Percentiles rank a stretch among this genome's conserved stretches.
These are phyloP conservation scores for Microbotryomycetes sp. DNA, from an alignment of 1,284 basidiomycete genomes.

Conservation along the genomic window DNA sequence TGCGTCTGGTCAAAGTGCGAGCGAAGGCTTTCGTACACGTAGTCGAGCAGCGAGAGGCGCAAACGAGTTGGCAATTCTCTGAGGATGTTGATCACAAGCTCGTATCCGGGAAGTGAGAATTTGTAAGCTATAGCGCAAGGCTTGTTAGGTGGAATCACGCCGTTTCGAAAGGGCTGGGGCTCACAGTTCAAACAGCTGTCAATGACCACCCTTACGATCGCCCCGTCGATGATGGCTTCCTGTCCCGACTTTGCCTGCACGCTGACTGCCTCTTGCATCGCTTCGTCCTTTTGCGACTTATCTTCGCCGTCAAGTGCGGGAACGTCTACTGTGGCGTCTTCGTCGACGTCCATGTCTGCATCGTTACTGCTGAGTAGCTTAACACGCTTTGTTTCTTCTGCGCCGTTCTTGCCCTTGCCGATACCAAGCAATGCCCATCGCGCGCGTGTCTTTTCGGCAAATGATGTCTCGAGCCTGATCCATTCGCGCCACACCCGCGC, in stretches of 20 bases:
- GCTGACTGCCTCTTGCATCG: conserved; percentile 10
- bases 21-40: conserved; percentile 25
- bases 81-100: conserved; percentile 20
- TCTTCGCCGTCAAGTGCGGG: conserved; percentile 12
- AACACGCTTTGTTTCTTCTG: conserved; percentile 6
- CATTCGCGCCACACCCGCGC: conserved; percentile 35
- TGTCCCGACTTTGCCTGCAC: conserved; percentile 28
- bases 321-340: conserved; percentile 16
- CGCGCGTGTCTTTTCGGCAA: conserved; percentile 33
- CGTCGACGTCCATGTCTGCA: conserved; percentile 4
- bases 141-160: not conserved
- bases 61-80: conserved; percentile 30
- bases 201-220: conserved; percentile 34
- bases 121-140: conserved; percentile 10
- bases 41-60: conserved; percentile 25
- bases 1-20: not conserved
- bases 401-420: conserved; percentile 16
- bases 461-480: conserved; percentile 36
- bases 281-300: conserved; percentile 7
- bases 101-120: conserved; percentile 19
- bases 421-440: conserved; percentile 32
- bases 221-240: conserved; percentile 35
- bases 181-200: conserved; percentile 33
- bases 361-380: conserved; percentile 7
- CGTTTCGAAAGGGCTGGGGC: not conserved